These are phyloP conservation scores for Prunus mongolica DNA, from an alignment of 306 rosid genomes.

Conservation along the genomic window DNA sequence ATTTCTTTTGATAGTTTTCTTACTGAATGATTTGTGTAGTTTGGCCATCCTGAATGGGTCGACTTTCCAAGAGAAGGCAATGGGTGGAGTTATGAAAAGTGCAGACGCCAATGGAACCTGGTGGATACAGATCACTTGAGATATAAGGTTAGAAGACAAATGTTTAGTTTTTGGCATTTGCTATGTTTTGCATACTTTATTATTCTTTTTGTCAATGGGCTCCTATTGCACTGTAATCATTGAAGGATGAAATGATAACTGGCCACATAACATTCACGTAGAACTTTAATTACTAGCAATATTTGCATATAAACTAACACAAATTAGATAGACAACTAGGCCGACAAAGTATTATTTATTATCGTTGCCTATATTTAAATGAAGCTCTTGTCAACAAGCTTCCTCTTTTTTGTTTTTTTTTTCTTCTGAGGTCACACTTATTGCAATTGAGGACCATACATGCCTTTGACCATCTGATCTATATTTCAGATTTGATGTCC, in stretches of 20 bases:
- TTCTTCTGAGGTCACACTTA: not conserved
- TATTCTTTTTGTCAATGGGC: not conserved
- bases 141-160: conserved; percentile 54
- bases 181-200: not conserved
- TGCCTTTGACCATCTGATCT: not conserved
- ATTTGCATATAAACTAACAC: not conserved
- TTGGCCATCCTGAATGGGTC: conserved; percentile 98
- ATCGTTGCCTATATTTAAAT: not conserved
- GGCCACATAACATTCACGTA: not conserved
- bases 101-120: conserved; percentile 94
- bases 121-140: conserved; percentile 80
- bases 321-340: not conserved
- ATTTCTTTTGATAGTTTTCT: not conserved
- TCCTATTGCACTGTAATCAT: not conserved
- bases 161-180: not conserved
- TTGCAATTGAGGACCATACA: not conserved
- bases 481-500: not conserved
- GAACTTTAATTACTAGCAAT: not conserved
- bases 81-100: conserved; percentile 92
- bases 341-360: not conserved
- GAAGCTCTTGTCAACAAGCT: not conserved
- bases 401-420: not conserved
- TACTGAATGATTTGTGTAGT: conserved; percentile 35
- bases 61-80: conserved; percentile 99
- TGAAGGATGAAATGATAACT: not conserved